Base-by-base conservation (phyloP, 495 filamentous ascomycete genomes). In the Acidiella bohemica region DNA sequence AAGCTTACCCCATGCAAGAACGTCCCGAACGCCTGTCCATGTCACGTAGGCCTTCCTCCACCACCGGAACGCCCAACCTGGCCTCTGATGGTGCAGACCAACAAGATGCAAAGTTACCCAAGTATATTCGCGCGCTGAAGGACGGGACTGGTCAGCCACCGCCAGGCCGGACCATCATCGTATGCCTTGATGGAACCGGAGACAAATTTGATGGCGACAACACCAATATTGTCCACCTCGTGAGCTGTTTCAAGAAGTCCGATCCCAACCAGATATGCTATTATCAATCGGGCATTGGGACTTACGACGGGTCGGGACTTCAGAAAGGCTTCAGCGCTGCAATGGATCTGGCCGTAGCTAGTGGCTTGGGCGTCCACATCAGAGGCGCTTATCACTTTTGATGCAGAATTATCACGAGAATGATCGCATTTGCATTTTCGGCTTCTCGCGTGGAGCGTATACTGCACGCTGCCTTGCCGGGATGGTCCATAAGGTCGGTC, bases 241-340 rank as follows among this genome's bases (percentile, higher is more conserved):
- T 62, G 14, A 54, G 54, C 2, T 59, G 58, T 33, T 50, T 64
- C 21, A 62, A 64, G 44, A 64, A 64, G 44, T 51, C 58, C 32
- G 44, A 51, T 26, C 32, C 46, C n/a, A 43, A 44, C 3, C 61
- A 64, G 42, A 39, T 63, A 23, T 58, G 57, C 0, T 64, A 64
- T 39, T 64, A 62, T 40, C 61, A 64, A 44, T 53, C 58, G 32
- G 58, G 61, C 9, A 62, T 64, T 44, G 61, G 61, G 10, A 64
- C 61, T 19, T 64, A 64, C 34, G 59, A 51, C 41, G 51, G 50
- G 8, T 40, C 47, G 37, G 61, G 61, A 6, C 41, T 62, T 30
- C 51, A 44, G 36, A 50, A 51, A 41, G 58, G 30, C 12, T 10
- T 16, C 5, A 32, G 17, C n/a, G 30, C 30, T n/a, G 30, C 30